Evolutionary conservation across 768 basidiomycete species (phyloP).

Genomic region (Nidula microcarpa): DNA sequence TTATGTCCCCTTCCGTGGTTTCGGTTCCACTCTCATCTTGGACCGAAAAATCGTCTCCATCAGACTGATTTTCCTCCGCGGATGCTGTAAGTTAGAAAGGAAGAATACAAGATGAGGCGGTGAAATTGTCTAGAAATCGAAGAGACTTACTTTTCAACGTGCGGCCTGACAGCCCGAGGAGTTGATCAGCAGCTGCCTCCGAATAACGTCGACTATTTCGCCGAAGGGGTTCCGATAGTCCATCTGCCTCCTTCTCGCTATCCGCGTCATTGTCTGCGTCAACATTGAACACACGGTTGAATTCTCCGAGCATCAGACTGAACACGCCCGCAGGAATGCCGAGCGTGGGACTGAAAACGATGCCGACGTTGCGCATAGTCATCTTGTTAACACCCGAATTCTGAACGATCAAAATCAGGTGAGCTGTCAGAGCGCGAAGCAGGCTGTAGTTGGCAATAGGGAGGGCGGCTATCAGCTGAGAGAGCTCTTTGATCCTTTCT

Average conservation of each 20-base stretch:
- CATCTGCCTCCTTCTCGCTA: constrained; percentile 23
- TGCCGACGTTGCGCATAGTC: constrained; percentile 98
- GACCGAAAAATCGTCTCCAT: constrained; percentile 63
- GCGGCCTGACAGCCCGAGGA: constrained; percentile 76
- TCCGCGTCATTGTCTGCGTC: constrained; percentile 40
- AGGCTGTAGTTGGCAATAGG: constrained; percentile 93
- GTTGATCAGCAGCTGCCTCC: constrained; percentile 76
- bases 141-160: constrained; percentile 54
- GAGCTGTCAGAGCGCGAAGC: constrained; percentile 89
- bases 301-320: constrained; percentile 90
- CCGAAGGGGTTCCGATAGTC: constrained; percentile 40
- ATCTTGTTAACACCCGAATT: constrained; percentile 93
- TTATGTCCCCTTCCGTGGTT: constrained; percentile 56
- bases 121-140: constrained; percentile 10
- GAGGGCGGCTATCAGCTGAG: constrained; percentile 79
- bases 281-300: constrained; percentile 91
- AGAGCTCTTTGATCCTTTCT: constrained; percentile 85
- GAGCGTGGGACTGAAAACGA: constrained; percentile 96
- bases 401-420: constrained; percentile 92
- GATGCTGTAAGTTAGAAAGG: constrained; percentile 24
- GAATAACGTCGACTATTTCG: constrained; percentile 85
- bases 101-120: constrained; percentile 9
- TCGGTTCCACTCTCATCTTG: constrained; percentile 78
- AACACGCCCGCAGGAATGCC: constrained; percentile 98
- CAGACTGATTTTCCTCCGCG: constrained; percentile 63